Evolutionary conservation across 2,329 filamentous ascomycete species (phyloP).

Genomic region (Sporothrix schenckii): DNA sequence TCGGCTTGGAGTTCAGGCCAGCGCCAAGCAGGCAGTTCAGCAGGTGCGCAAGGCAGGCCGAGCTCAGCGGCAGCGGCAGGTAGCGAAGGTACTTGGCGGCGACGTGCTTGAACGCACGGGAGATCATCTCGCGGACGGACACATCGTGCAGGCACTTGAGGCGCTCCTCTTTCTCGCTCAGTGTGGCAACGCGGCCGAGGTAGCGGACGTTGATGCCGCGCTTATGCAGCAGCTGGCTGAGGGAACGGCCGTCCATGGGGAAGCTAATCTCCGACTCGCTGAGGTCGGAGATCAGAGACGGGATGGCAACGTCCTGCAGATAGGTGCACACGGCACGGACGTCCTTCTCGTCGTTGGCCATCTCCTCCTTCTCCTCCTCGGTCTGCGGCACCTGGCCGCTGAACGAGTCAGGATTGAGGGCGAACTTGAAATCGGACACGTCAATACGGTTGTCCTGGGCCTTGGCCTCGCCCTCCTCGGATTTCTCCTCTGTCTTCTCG

Average conservation of each 20-base stretch:
- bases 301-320: conserved; percentile 75
- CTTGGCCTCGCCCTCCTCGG: conserved; percentile 40
- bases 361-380: conserved; percentile 82
- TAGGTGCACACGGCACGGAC: conserved; percentile 82
- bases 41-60: conserved; percentile 79
- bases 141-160: conserved; percentile 77
- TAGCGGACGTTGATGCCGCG: conserved; percentile 97
- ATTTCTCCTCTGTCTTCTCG: conserved; percentile 42
- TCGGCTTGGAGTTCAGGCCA: conserved; percentile 74
- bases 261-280: conserved; percentile 93
- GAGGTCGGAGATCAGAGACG: conserved; percentile 82
- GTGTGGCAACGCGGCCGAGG: conserved; percentile 77
- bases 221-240: conserved; percentile 88
- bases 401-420: conserved; percentile 93
- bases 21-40: conserved; percentile 89
- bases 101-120: conserved; percentile 94
- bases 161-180: conserved; percentile 66
- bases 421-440: conserved; percentile 81
- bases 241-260: conserved; percentile 95
- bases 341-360: conserved; percentile 81
- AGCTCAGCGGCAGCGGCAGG: conserved; percentile 77
- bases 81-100: conserved; percentile 77
- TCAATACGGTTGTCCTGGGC: conserved; percentile 69
- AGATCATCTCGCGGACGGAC: conserved; percentile 86
- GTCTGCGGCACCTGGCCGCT: conserved; percentile 89